Evolutionary conservation across 495 filamentous ascomycete genomes (phyloP).

Genomic region (Talaromyces proteolyticus): DNA sequence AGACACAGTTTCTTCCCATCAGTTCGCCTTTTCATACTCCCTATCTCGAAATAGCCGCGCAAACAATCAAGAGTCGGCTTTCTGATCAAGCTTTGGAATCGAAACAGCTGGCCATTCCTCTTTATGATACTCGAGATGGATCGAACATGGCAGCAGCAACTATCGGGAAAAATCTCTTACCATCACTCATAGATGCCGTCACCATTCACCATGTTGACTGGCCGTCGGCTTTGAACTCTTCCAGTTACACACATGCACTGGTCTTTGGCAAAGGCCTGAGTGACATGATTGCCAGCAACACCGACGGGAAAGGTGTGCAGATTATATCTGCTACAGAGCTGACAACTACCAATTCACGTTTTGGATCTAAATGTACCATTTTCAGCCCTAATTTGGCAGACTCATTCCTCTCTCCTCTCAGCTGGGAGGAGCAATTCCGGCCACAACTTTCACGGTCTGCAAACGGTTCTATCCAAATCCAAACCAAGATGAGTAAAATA

Average conservation of each 20-base stretch:
- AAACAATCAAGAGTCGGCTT: constrained; percentile 12
- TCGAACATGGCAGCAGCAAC: constrained; percentile 67
- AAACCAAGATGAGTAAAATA: constrained; percentile 95
- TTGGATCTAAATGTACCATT: constrained; percentile 94
- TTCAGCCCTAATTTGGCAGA: constrained; percentile 94
- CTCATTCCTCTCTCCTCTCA: constrained; percentile 84
- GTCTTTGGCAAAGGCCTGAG: constrained; percentile 97
- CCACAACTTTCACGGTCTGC: constrained; percentile 84
- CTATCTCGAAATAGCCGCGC: constrained; percentile 17
- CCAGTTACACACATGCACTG: constrained; percentile 82
- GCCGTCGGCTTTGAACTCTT: constrained; percentile 89
- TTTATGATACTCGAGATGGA: constrained; percentile 84
- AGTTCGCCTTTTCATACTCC: constrained; percentile 27
- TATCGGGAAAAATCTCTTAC: constrained; percentile 64
- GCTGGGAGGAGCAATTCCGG: constrained; percentile 95
- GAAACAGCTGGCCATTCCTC: constrained; percentile 49
- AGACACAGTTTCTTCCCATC: constrained; percentile 20
- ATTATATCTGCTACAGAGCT: constrained; percentile 90
- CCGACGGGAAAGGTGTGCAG: constrained; percentile 94
- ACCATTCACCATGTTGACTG: constrained; percentile 88
- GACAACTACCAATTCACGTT: constrained; percentile 80
- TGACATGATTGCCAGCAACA: constrained; percentile 96
- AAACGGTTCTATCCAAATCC: constrained; percentile 79
- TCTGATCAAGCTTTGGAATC: constrained; percentile 6
- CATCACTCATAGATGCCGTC: constrained; percentile 83